phyloP scores from a whole-genome alignment of 805 yeast genomes.

The Monosporozyma unispora region DNA sequence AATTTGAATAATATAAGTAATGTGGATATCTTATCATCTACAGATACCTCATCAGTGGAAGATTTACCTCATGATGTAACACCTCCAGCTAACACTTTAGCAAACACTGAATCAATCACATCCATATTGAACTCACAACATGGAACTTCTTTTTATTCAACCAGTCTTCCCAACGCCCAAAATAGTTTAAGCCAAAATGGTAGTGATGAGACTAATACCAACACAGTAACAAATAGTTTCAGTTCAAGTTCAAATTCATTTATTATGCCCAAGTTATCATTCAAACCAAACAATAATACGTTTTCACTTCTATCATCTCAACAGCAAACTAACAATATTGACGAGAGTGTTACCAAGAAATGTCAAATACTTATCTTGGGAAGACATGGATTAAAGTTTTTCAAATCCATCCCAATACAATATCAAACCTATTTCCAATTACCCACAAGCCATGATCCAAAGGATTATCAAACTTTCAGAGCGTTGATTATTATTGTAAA shows the following conservation, averaged over 20 bases:
- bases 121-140: neutral
- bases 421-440: slow-evolving; percentile 18
- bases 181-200: slow-evolving; percentile 4
- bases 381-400: slow-evolving; percentile 19
- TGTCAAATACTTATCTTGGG: slow-evolving; percentile 22
- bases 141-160: neutral
- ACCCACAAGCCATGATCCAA: slow-evolving; percentile 14
- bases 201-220: slow-evolving; percentile 4
- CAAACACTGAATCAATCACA: neutral
- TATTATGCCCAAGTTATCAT: slow-evolving; percentile 28
- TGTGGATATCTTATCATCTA: neutral
- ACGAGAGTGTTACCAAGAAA: neutral
- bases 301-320: neutral
- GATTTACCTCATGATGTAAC: neutral
- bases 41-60: neutral
- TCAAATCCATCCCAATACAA: slow-evolving; percentile 15
- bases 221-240: slow-evolving; percentile 18
- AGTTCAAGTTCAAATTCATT: slow-evolving; percentile 26
- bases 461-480: slow-evolving; percentile 11
- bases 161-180: slow-evolving; percentile 2
- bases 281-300: neutral
- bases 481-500: slow-evolving; percentile 19
- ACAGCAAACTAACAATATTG: neutral
- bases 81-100: neutral
- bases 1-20: slow-evolving; percentile 3